Base-by-base conservation (phyloP, 352 stramenopile genomes). In the Phytophthora hibernalis region DNA sequence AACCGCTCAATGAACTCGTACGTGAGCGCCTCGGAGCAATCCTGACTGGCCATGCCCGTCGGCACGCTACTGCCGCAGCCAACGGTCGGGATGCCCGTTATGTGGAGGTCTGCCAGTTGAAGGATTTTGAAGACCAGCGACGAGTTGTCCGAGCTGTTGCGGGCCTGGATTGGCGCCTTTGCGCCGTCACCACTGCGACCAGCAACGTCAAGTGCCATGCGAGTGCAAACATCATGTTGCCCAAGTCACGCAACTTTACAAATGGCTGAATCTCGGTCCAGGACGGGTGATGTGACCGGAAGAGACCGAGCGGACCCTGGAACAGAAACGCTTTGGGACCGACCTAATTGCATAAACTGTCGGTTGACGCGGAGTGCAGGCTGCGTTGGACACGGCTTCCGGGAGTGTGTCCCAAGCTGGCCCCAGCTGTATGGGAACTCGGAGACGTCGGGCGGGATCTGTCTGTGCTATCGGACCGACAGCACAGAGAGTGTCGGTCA, bases 91-190 rank as follows among this genome's bases (percentile, higher is more conserved):
- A 87, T 72, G 48, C 77, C 81, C 1, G 81, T 75, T 47, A 79
- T 78, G 63, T 89, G 80, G 40, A 89, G 62, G 38, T 89, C 80
- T 7, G 80, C 73, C 21, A 89, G 54, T 50, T 90, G 82, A 10
- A 90, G 30, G 21, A 90, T 74, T 44, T 84, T 88, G 65, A 88
- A 90, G 40, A 57, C 43, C 16, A 86, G 40, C 40, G 62, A 75
- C 10, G 53, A 40, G 33, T 44, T 53, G 44, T 57, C 63, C 6
- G 63, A 76, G 28, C 42, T 54, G 30, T 61, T 72, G 35, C 63
- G 68, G 8, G 68, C 68, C 18, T 57, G 33, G 13, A 76, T 62
- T 18, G 57, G 68, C 2, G 49, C 37, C 35, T 65, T 72, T 65
- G 45, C 5, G 68, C 65, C 28, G 40, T 45, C 5, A 38, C 33